Conservation (phyloP, 169 alveolate species). For the Ichthyophthirius multifiliis region DNA sequence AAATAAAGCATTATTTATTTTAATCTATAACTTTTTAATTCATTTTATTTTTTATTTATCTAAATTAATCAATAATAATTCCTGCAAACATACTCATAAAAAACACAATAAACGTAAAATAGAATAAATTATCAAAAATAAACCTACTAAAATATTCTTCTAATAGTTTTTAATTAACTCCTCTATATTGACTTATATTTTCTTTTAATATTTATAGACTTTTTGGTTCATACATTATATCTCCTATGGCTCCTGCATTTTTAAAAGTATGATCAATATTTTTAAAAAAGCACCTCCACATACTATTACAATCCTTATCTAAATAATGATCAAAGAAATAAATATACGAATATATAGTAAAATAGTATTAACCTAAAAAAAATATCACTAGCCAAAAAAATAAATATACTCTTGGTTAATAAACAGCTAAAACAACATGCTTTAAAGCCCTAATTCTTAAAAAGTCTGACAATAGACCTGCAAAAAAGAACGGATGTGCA, state of each 20-base stretch:
- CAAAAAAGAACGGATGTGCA: slow-evolving; percentile 27
- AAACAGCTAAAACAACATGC: slow-evolving; percentile 36
- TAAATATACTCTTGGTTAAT: slow-evolving; percentile 30
- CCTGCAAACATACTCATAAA: slow-evolving; percentile 55
- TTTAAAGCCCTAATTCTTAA: slow-evolving; percentile 9
- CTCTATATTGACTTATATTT: background rate
- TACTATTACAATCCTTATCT: slow-evolving; percentile 20
- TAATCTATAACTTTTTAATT: slow-evolving; percentile 52
- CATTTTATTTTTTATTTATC: slow-evolving; percentile 53
- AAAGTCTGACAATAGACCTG: slow-evolving; percentile 18
- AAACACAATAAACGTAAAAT: slow-evolving; percentile 45
- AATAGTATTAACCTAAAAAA: slow-evolving; percentile 32
- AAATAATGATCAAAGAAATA: slow-evolving; percentile 15
- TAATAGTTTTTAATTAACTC: background rate
- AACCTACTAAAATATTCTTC: slow-evolving; percentile 48
- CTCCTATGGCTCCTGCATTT: slow-evolving; percentile 29
- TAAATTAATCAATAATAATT: slow-evolving; percentile 65
- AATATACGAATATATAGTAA: slow-evolving; percentile 29
- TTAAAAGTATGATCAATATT: slow-evolving; percentile 46
- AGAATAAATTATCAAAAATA: slow-evolving; percentile 61
- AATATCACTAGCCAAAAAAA: slow-evolving; percentile 29
- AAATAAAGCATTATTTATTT: slow-evolving; percentile 60
- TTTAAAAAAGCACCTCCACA: slow-evolving; percentile 30
- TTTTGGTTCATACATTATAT: background rate
- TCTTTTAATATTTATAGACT: background rate